Conservation (phyloP, 805 yeast genomes). For the Kodamaea nitidulidarum region DNA sequence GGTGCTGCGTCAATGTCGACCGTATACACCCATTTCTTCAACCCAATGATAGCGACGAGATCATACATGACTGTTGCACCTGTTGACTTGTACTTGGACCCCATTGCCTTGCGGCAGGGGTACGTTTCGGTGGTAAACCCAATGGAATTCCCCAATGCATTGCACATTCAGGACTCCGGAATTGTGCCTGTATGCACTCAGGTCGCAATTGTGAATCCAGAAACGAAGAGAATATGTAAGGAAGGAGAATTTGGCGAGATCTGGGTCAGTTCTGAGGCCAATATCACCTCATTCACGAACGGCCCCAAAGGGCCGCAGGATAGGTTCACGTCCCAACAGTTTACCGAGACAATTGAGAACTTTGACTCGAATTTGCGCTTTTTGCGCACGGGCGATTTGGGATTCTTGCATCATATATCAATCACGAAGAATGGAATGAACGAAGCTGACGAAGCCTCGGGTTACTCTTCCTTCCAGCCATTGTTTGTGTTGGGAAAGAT, state of each 20-base stretch:
- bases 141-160: slow-evolving; percentile 59
- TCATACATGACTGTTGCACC: slow-evolving; percentile 89
- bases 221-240: slow-evolving; percentile 70
- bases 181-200: slow-evolving; percentile 94
- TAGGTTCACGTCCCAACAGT: slow-evolving; percentile 46
- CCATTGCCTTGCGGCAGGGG: slow-evolving; percentile 87
- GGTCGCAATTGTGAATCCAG: slow-evolving; percentile 92
- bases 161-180: slow-evolving; percentile 89
- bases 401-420: slow-evolving; percentile 77
- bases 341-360: slow-evolving; percentile 58
- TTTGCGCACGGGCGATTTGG: slow-evolving; percentile 89
- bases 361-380: slow-evolving; percentile 59
- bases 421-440: slow-evolving; percentile 35
- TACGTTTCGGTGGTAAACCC: slow-evolving; percentile 76
- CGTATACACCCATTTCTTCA: slow-evolving; percentile 73
- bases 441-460: slow-evolving; percentile 13
- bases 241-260: slow-evolving; percentile 95
- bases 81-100: slow-evolving; percentile 80
- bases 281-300: slow-evolving; percentile 56
- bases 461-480: slow-evolving; percentile 55
- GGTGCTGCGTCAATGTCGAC: slow-evolving; percentile 68
- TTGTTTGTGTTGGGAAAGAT: slow-evolving; percentile 81
- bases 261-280: slow-evolving; percentile 92
- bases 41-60: slow-evolving; percentile 79
- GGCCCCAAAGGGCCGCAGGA: slow-evolving; percentile 52